Base-by-base conservation (phyloP, 345 rosid genomes). In the Linum trigynum region DNA sequence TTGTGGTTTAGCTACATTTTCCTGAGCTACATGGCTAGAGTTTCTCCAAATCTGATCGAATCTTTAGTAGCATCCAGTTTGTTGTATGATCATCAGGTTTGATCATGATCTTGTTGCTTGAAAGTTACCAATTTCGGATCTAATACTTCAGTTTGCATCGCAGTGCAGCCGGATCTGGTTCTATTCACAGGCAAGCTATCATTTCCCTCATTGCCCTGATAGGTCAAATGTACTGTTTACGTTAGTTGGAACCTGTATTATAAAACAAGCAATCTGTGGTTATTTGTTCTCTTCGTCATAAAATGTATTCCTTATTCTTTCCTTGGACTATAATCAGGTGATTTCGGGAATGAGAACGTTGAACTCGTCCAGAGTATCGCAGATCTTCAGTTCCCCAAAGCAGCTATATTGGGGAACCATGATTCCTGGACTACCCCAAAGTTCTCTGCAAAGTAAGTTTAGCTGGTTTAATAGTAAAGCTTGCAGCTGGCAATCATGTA, bases 131-230 rank as follows among this genome's bases (percentile, higher is more conserved):
- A 23, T 38, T 55, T 50, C 14, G 38, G 1, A 11, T 55, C 74
- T 74, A 63, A 74, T 70, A 23, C 32, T 42, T 41, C 4, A 61
- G 65, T 62, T 76, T 51, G 5, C 69, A 57, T 70, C 59, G 16
- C 62, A 74, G 41, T 84, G 88, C 91, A 89, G 95, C 92, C 96
- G 15, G 83, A 92, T 74, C 75, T 92, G 90, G 98, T 92, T 80
- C 88, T 92, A 67, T 89, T 92, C 77, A 89, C 92, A 85, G 96
- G 97, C 72, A 78, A 58, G 83, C 67, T 68, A 55, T 68, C 72
- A 71, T 69, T 62, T 56, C 77, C 50, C 23, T 76, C 58, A 0
- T 41, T 41, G 45, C 45, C 45, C 45, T 0, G 45, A 8, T 41
- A 41, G 45, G 9, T 41, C 32, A 23, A 23, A 23, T 23, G 32